Evolutionary conservation across 208 protist species (phyloP).

Genomic region (Acanthamoeba triangularis): DNA sequence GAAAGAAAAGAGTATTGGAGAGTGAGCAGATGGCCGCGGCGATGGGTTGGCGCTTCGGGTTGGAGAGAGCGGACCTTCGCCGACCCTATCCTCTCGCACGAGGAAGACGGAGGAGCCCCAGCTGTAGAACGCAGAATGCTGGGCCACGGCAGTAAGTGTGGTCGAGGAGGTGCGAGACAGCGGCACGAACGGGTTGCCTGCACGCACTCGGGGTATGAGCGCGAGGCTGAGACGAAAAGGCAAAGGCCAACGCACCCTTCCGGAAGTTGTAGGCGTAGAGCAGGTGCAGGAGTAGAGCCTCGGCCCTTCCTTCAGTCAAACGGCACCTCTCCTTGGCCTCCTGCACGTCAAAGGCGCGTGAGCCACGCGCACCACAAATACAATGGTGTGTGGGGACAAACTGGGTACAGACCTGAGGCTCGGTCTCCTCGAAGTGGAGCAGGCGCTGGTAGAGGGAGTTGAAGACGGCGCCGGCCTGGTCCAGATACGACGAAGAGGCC

Average conservation of each 20-base stretch:
- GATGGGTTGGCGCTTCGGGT: too few species aligned
- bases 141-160: neutral
- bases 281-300: constrained; percentile 25
- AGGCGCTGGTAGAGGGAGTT: constrained; percentile 1
- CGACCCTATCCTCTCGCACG: neutral
- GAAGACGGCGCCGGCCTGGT: neutral
- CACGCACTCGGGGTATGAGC: neutral
- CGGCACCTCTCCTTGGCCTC: neutral
- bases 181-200: neutral
- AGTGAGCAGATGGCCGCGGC: too few species aligned
- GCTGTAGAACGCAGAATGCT: neutral
- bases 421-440: constrained; percentile 8
- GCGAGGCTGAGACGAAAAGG: neutral
- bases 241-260: neutral
- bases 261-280: constrained; percentile 21
- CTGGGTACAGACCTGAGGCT: too few species aligned
- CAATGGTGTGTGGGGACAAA: too few species aligned
- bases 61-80: neutral
- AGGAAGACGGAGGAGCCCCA: constrained; percentile 36
- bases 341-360: neutral
- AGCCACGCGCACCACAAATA: too few species aligned
- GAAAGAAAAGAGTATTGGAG: too few species aligned
- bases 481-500: neutral
- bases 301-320: neutral
- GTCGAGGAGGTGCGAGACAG: neutral